Evolutionary conservation across 2,329 filamentous ascomycete genomes (phyloP).

Genomic region (Fusarium illudens): DNA sequence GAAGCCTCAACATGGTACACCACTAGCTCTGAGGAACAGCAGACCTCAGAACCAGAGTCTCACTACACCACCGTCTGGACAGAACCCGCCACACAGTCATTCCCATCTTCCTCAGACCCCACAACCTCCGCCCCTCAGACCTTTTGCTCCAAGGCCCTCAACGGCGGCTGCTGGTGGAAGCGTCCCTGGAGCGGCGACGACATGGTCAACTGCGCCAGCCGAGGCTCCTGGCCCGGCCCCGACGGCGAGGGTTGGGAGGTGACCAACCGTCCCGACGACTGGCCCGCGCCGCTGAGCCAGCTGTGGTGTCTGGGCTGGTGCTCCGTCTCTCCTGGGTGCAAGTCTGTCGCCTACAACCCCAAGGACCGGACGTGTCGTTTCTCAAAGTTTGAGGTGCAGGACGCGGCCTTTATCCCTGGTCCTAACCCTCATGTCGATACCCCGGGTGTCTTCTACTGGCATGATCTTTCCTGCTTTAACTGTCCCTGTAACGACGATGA

Average conservation of each 20-base stretch:
- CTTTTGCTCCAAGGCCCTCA: slow-evolving; percentile 2
- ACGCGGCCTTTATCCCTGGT: neutral
- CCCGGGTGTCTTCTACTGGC: neutral
- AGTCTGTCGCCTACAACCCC: neutral
- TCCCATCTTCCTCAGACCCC: neutral
- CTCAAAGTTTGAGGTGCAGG: neutral
- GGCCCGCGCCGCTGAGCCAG: neutral
- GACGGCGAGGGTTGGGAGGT: neutral
- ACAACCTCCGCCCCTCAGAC: neutral
- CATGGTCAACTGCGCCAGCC: slow-evolving; percentile 1
- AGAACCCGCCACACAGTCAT: neutral
- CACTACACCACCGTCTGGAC: neutral
- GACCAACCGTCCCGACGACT: neutral
- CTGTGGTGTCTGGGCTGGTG: slow-evolving; percentile 4
- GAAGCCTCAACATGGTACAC: neutral
- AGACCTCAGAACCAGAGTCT: neutral
- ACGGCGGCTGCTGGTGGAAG: slow-evolving; percentile 2
- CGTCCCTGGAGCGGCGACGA: neutral
- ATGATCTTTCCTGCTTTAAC: slow-evolving; percentile 3
- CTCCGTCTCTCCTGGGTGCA: neutral
- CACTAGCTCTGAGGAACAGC: neutral
- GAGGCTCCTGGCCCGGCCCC: neutral
- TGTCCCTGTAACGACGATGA: neutral
- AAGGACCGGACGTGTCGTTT: neutral
- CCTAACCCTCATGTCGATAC: slow-evolving; percentile 2